phyloP scores from a whole-genome alignment of 495 filamentous ascomycete species.

The Talaromyces wortmannii region DNA sequence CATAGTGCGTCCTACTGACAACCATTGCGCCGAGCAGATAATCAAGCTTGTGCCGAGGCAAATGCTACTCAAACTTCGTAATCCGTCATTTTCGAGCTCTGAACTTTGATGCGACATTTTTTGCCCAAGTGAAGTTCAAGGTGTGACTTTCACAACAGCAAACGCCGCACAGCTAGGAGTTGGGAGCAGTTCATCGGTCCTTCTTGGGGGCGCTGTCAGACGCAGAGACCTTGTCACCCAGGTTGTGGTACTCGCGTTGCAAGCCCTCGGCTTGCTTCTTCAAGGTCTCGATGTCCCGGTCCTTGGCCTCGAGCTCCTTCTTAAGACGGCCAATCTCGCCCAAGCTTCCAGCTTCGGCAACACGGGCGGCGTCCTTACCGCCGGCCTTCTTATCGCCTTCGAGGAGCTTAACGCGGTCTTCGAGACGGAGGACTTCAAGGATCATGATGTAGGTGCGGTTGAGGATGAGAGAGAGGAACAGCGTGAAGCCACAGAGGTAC shows the following conservation, averaged over 20 bases:
- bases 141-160: not conserved
- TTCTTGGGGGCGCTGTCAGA: conserved; percentile 56
- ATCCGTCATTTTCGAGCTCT: not conserved
- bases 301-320: conserved; percentile 59
- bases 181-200: conserved; percentile 44
- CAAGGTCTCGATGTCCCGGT: conserved; percentile 69
- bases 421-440: conserved; percentile 84
- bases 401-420: conserved; percentile 83
- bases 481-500: conserved; percentile 99
- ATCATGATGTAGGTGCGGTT: conserved; percentile 99
- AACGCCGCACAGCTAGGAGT: not conserved
- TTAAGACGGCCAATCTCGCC: conserved; percentile 68
- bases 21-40: not conserved
- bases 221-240: conserved; percentile 68
- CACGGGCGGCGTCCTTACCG: conserved; percentile 60
- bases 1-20: not conserved
- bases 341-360: conserved; percentile 59
- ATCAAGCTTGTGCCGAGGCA: not conserved
- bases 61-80: not conserved
- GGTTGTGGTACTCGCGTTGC: conserved; percentile 68
- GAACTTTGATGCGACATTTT: not conserved
- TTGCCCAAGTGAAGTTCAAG: not conserved
- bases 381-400: conserved; percentile 69
- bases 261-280: conserved; percentile 81
- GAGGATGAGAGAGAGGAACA: conserved; percentile 97